Percentiles rank a stretch among this genome's conserved stretches.
Conservation (phyloP, 495 filamentous ascomycete species). For the Podospora anserina region DNA sequence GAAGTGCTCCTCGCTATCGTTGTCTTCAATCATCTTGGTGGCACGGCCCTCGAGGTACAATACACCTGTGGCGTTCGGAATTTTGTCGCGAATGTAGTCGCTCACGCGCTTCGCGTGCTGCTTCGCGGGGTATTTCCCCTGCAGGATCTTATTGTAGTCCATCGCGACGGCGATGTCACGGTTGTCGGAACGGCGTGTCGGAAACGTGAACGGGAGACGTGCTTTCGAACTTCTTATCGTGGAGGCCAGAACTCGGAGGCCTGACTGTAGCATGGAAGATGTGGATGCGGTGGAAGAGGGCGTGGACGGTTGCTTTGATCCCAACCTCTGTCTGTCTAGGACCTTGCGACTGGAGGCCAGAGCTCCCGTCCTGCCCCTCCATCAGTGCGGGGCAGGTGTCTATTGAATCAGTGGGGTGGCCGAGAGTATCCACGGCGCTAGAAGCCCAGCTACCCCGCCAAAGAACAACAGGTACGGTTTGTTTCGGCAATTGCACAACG, state of each 20-base stretch:
- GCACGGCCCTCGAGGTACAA: conserved; percentile 87
- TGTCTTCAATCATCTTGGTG: conserved; percentile 75
- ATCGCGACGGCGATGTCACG: conserved; percentile 15
- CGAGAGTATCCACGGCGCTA: background rate
- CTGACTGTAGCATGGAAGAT: background rate
- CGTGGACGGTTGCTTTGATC: background rate
- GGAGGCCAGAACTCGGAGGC: background rate
- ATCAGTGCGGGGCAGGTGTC: background rate
- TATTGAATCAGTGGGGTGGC: no score
- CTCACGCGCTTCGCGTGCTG: conserved; percentile 79
- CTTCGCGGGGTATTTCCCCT: conserved; percentile 93
- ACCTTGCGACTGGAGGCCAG: background rate
- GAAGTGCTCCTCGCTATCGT: conserved; percentile 73
- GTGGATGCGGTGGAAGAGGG: background rate
- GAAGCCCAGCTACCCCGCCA: background rate
- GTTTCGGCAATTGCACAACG: background rate
- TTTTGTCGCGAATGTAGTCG: conserved; percentile 62
- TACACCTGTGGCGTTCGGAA: conserved; percentile 57
- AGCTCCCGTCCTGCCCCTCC: background rate
- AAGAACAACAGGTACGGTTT: background rate
- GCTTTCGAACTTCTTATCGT: background rate
- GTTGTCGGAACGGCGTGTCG: conserved; percentile 8
- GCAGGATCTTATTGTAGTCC: conserved; percentile 40
- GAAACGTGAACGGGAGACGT: background rate
- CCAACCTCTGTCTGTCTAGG: background rate